Base-by-base conservation (phyloP, 2,329 filamentous ascomycete species). In the Sporothrix sp. region DNA sequence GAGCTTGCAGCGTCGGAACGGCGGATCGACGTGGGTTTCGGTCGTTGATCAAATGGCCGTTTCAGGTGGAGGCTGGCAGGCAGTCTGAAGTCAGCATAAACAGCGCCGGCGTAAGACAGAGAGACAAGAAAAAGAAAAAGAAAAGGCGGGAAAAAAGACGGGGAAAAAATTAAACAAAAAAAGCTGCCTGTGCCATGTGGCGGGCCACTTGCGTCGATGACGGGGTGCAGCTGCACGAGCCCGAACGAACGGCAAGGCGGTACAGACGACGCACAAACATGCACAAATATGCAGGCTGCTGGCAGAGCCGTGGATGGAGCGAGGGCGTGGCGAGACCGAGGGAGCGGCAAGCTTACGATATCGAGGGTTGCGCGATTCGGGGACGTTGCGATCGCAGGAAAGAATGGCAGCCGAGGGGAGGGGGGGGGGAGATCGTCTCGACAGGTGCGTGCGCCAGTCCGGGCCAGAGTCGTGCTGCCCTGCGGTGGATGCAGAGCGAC, bases 1-100 rank as follows among this genome's bases (percentile, higher is more conserved):
- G 39, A 36, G 39, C 21, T 23, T 32, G 7, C 32, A 14, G 36
- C 18, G 28, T 40, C 38, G 40, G 32, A 40, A 32, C 33, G 25
- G 48, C 35, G 40, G 40, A 32, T 46, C 33, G 45, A 7, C 30
- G 49, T 51, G 49, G 43, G 16, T 38, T 40, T 40, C n/a, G 30
- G 10, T 28, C 13, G 27, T 33, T 40, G 25, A 18, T 20, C 46
- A 40, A 37, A 28, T 20, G 40, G 27, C 18, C 30, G 50, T 52
- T 52, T 52, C 50, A 52, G 47, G 18, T 48, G 38, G 50, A 52
- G 38, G 50, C 50, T 52, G 50, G 50, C 50, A 48, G 36, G 43
- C 28, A 40, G 36, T 43, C 40, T 32, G 20, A 38, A 42, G 39
- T 50, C 40, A 45, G 48, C 47, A 49, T 48, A 39, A 48, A 40